Percentiles rank a stretch among this genome's conserved stretches.
These are phyloP conservation scores for Jaltomata sinuosa DNA, from an alignment of 257 asterid genomes.

Conservation along the genomic window DNA sequence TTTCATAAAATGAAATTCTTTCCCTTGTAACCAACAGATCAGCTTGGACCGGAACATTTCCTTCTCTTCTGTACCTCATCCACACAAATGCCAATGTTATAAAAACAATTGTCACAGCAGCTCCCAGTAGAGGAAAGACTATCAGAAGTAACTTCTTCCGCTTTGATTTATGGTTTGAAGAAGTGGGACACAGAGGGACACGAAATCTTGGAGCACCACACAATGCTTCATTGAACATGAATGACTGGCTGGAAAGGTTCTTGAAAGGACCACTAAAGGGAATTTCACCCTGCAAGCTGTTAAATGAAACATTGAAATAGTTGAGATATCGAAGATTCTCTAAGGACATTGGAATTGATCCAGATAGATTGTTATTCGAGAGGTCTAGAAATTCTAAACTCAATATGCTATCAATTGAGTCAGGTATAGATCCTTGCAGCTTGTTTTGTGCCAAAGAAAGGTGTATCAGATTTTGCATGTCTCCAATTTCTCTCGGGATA, in stretches of 20 bases:
- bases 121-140: background rate
- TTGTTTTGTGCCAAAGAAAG: constrained; percentile 15
- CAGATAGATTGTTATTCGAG: constrained; percentile 15
- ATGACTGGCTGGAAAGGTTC: constrained; percentile 7
- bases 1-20: constrained; percentile 5
- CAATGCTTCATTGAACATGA: constrained; percentile 9
- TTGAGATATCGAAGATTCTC: background rate
- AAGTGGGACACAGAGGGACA: constrained; percentile 8
- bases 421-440: constrained; percentile 17
- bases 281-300: constrained; percentile 15
- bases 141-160: background rate
- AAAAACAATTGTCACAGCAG: background rate
- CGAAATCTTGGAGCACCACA: constrained; percentile 6
- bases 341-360: constrained; percentile 14
- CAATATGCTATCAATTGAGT: constrained; percentile 1
- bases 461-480: background rate
- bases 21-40: background rate
- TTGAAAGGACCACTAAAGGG: constrained; percentile 15
- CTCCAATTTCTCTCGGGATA: constrained; percentile 9
- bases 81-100: background rate
- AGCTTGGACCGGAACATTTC: background rate
- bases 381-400: constrained; percentile 7
- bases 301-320: constrained; percentile 10
- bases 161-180: background rate
- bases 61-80: background rate